Conservation (phyloP, 2,329 filamentous ascomycete species). For the Fulvia fulva region DNA sequence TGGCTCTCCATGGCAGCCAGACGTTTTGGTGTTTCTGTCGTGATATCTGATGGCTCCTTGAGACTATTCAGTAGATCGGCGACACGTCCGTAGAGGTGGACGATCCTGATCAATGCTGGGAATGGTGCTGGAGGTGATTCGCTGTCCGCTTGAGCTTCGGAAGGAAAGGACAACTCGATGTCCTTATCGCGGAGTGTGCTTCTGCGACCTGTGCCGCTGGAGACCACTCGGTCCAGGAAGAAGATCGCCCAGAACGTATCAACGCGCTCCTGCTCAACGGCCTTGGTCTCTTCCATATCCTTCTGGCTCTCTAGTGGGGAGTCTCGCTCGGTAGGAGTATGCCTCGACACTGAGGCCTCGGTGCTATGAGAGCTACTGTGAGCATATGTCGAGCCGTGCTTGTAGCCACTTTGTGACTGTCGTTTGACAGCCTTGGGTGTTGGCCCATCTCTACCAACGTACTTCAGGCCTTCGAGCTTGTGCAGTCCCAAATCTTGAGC, state of each 20-base stretch:
- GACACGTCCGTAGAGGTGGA: slow-evolving; percentile 79
- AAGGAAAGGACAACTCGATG: slow-evolving; percentile 71
- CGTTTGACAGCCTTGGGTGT: slow-evolving; percentile 53
- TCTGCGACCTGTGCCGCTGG: slow-evolving; percentile 77
- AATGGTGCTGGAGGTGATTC: slow-evolving; percentile 68
- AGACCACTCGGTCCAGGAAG: slow-evolving; percentile 81
- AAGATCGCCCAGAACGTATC: slow-evolving; percentile 91
- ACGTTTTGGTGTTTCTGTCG: slow-evolving; percentile 66
- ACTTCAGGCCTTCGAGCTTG: slow-evolving; percentile 69
- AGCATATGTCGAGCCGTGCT: neutral
- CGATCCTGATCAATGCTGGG: slow-evolving; percentile 74
- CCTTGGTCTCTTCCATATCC: slow-evolving; percentile 45
- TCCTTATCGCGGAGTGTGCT: slow-evolving; percentile 81
- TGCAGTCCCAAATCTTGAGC: slow-evolving; percentile 76
- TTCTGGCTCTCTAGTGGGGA: slow-evolving; percentile 62
- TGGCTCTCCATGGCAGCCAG: slow-evolving; percentile 76
- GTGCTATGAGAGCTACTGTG: slow-evolving; percentile 31
- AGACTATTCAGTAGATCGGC: slow-evolving; percentile 83
- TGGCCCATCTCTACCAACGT: slow-evolving; percentile 52
- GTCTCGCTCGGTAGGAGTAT: slow-evolving; percentile 23
- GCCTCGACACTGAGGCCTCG: slow-evolving; percentile 42
- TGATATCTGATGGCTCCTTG: slow-evolving; percentile 68
- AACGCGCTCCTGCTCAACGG: slow-evolving; percentile 73
- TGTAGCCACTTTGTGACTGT: neutral
- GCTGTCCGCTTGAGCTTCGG: slow-evolving; percentile 49